Evolutionary conservation across 202 grass and related monocot genomes (phyloP).

Genomic region (Carex arenaria): DNA sequence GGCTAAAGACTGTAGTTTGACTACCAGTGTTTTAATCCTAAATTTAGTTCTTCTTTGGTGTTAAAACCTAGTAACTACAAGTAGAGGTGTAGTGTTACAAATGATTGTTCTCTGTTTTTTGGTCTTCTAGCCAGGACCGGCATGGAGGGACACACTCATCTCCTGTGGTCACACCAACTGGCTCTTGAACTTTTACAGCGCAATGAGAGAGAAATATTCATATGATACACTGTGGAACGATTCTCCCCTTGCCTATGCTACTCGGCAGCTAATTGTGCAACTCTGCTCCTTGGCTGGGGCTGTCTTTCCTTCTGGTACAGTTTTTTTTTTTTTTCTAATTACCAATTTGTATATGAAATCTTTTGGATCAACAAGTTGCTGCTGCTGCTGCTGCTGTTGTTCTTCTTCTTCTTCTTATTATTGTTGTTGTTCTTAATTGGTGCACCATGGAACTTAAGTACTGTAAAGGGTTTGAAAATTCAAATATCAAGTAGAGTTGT

Average conservation of each 20-base stretch:
- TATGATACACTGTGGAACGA: slow-evolving; percentile 87
- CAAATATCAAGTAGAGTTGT: neutral
- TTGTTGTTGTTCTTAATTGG: neutral
- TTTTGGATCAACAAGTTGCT: neutral
- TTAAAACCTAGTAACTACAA: neutral
- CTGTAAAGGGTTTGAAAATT: neutral
- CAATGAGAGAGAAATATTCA: slow-evolving; percentile 63
- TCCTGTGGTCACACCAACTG: slow-evolving; percentile 67
- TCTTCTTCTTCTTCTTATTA: no score
- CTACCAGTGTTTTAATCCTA: neutral
- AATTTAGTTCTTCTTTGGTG: neutral
- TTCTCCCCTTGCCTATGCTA: slow-evolving; percentile 75
- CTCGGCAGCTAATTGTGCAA: slow-evolving; percentile 84
- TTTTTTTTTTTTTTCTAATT: slow-evolving; percentile 8
- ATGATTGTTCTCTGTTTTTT: slow-evolving; percentile 25
- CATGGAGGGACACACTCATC: slow-evolving; percentile 76
- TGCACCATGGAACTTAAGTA: neutral
- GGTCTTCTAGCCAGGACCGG: slow-evolving; percentile 70
- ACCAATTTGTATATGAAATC: neutral
- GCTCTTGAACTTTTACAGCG: slow-evolving; percentile 83
- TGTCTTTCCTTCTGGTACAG: slow-evolving; percentile 80
- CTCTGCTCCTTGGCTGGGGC: slow-evolving; percentile 86
- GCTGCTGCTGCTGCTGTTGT: neutral
- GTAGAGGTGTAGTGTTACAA: slow-evolving; percentile 8
- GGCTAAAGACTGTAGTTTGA: neutral